phyloP scores from a whole-genome alignment of 2,329 filamentous ascomycete genomes.

The Lachnellula hyalina region DNA sequence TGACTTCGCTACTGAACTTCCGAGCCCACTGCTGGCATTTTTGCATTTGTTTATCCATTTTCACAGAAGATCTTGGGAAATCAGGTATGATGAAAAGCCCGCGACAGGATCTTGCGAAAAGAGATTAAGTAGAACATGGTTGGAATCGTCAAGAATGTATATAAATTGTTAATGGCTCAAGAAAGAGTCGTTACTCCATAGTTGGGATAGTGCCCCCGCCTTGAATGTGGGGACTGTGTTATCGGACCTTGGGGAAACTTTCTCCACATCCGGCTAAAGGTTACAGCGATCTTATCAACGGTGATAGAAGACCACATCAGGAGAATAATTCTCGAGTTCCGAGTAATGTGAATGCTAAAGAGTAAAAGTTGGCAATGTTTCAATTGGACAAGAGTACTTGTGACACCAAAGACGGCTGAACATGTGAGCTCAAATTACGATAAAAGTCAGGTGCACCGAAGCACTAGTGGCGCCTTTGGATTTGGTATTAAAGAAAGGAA shows the following conservation, averaged over 20 bases:
- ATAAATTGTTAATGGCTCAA: constrained; percentile 8
- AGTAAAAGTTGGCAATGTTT: neutral
- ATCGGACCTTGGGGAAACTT: constrained; percentile 22
- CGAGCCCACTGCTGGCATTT: constrained; percentile 9
- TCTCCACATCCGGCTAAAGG: constrained; percentile 24
- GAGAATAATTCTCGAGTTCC: constrained; percentile 5
- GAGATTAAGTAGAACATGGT: constrained; percentile 1
- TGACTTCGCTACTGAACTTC: constrained; percentile 7
- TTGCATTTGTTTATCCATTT: constrained; percentile 14
- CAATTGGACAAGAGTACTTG: neutral
- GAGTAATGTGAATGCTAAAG: neutral
- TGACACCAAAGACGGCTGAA: neutral
- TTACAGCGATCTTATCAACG: constrained; percentile 5
- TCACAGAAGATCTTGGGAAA: neutral
- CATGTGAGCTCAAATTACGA: neutral
- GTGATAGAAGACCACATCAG: constrained; percentile 19
- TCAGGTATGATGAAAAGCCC: neutral
- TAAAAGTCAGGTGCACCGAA: neutral
- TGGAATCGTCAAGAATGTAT: constrained; percentile 8
- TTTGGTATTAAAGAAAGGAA: neutral
- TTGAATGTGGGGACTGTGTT: constrained; percentile 13
- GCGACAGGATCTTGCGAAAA: neutral
- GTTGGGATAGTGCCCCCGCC: constrained; percentile 15
- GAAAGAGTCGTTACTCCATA: neutral
- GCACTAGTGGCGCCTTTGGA: no score